Percentiles rank a stretch among this genome's conserved stretches.
Evolutionary conservation across 176 grass and related monocot genomes (phyloP).

Genomic region (Musa schizocarpa): DNA sequence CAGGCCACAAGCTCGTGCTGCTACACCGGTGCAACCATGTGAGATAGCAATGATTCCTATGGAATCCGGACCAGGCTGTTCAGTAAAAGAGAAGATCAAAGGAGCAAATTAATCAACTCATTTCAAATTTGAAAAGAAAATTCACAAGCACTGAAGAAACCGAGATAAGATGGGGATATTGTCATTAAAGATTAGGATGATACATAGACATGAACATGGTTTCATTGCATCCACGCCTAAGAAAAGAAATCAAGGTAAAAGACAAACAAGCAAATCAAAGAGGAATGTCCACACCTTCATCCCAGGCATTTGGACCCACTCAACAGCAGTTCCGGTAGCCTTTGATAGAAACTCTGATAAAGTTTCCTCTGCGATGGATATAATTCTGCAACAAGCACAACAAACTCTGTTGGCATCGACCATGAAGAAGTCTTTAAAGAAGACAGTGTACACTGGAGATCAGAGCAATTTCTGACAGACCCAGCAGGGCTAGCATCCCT

Average conservation of each 20-base stretch:
- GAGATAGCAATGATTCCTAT: constrained; percentile 99
- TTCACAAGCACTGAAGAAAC: no score
- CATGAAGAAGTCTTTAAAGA: neutral
- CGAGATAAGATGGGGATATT: no score
- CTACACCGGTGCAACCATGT: constrained; percentile 75
- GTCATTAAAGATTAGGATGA: no score
- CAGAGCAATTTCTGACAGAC: constrained; percentile 16
- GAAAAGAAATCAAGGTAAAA: neutral
- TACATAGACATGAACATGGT: no score
- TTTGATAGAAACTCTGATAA: constrained; percentile 76
- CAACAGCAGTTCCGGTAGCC: constrained; percentile 73
- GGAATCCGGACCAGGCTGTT: constrained; percentile 99
- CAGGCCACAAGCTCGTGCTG: constrained; percentile 86
- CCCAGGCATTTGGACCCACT: constrained; percentile 88
- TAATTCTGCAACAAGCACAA: constrained; percentile 31
- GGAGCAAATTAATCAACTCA: neutral
- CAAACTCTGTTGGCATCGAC: neutral
- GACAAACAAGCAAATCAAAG: neutral
- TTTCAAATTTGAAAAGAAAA: neutral
- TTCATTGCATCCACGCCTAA: neutral
- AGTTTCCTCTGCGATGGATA: constrained; percentile 70
- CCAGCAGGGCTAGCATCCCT: constrained; percentile 49
- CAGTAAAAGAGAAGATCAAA: neutral
- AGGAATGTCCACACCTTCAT: constrained; percentile 46
- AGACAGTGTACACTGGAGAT: neutral